These are phyloP conservation scores for Yarrowia keelungensis DNA, from an alignment of 805 yeast species.

Conservation along the genomic window DNA sequence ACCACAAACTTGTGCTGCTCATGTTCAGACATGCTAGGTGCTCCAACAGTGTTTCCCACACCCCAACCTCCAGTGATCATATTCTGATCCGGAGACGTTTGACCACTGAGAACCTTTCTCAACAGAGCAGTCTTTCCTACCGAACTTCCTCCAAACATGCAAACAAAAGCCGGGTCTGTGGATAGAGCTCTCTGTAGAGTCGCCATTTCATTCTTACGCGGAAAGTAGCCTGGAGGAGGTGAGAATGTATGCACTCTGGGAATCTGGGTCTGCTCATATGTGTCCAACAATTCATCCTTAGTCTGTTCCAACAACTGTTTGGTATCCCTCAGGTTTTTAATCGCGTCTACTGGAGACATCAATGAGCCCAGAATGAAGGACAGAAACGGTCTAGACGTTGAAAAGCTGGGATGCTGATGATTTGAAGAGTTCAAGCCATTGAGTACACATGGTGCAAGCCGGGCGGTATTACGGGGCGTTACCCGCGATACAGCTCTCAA, in stretches of 20 bases:
- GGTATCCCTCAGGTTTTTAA: constrained; percentile 42
- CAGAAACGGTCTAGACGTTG: constrained; percentile 38
- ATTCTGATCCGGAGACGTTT: constrained; percentile 34
- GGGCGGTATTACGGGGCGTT: neutral
- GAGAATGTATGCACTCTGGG: constrained; percentile 42
- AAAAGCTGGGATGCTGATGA: constrained; percentile 17
- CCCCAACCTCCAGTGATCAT: constrained; percentile 31
- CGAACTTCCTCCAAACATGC: constrained; percentile 42
- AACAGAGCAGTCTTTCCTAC: constrained; percentile 43
- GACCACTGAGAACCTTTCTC: constrained; percentile 41
- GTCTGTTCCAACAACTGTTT: constrained; percentile 41
- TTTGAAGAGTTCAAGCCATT: neutral
- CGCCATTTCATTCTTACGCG: constrained; percentile 38
- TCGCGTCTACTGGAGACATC: constrained; percentile 41
- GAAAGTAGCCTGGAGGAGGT: constrained; percentile 42
- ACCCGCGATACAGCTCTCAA: constrained; percentile 21
- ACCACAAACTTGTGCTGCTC: constrained; percentile 40
- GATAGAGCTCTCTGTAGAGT: constrained; percentile 37
- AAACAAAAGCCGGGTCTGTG: constrained; percentile 42
- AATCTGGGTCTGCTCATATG: constrained; percentile 42
- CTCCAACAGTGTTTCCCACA: constrained; percentile 23
- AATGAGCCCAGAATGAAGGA: constrained; percentile 39
- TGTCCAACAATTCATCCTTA: constrained; percentile 42
- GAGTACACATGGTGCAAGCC: neutral
- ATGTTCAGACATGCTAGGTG: constrained; percentile 29